A percentile compares a stretch with the other conserved stretches of the same genome.
Evolutionary conservation across 73 alveolate genomes (phyloP).

Genomic region (Stentor coeruleus): DNA sequence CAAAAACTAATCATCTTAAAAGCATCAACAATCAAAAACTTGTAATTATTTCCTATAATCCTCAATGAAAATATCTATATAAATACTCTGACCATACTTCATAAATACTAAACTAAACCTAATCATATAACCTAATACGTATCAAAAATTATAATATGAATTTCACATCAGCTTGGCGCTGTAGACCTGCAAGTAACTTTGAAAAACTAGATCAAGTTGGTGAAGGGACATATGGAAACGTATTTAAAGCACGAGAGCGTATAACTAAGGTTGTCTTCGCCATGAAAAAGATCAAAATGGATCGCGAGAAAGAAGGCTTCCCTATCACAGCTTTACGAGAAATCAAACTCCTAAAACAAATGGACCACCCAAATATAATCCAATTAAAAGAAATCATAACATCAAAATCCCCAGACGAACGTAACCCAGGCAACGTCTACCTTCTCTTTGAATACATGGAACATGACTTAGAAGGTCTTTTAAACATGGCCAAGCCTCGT

Average conservation of each 20-base stretch:
- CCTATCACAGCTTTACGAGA: constrained; percentile 98
- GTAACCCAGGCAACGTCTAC: constrained; percentile 84
- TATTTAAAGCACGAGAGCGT: constrained; percentile 79
- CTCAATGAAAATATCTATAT: too few species aligned
- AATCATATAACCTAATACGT: too few species aligned
- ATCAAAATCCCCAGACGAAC: constrained; percentile 65
- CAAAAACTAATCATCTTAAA: too few species aligned
- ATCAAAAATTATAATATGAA: too few species aligned
- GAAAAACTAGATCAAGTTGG: constrained; percentile 65
- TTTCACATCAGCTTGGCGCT: constrained; percentile 14
- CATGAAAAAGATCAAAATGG: constrained; percentile 80
- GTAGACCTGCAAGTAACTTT: constrained; percentile 51
- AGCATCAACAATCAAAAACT: too few species aligned
- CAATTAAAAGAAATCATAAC: constrained; percentile 85
- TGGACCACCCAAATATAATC: constrained; percentile 88
- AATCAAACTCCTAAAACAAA: constrained; percentile 80
- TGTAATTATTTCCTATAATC: too few species aligned
- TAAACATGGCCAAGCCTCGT: constrained; percentile 43
- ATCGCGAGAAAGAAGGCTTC: constrained; percentile 92
- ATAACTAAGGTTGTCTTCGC: constrained; percentile 74
- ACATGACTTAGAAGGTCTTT: constrained; percentile 88
- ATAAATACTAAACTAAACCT: too few species aligned
- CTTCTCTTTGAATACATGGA: constrained; percentile 92
- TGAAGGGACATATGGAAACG: constrained; percentile 94
- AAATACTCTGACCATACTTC: too few species aligned